Conservation (phyloP, 1,284 basidiomycete species). For the Puccinia novopanici region DNA sequence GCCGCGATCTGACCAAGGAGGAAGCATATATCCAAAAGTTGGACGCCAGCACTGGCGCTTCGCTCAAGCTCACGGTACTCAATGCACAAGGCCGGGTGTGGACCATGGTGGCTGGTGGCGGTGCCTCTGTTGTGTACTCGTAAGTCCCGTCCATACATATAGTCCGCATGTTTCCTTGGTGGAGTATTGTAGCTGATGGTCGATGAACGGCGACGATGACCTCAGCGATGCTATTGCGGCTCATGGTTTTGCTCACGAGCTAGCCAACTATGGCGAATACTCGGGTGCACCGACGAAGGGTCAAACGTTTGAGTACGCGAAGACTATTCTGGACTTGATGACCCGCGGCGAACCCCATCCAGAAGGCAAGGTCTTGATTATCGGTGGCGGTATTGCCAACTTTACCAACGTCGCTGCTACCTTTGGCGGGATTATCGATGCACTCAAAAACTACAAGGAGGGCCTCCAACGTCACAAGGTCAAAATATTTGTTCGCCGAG, state of each 20-base stretch:
- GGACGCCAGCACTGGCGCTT: slow-evolving; percentile 94
- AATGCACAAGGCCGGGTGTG: slow-evolving; percentile 93
- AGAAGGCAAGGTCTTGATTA: slow-evolving; percentile 96
- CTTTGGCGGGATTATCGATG: slow-evolving; percentile 99
- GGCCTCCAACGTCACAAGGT: slow-evolving; percentile 80
- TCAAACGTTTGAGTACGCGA: slow-evolving; percentile 99
- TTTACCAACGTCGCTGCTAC: slow-evolving; percentile 99
- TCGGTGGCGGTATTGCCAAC: slow-evolving; percentile 99
- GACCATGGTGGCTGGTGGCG: slow-evolving; percentile 97
- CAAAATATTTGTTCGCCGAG: slow-evolving; percentile 93
- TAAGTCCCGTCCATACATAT: slow-evolving; percentile 49
- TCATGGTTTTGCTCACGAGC: slow-evolving; percentile 90
- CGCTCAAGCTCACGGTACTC: slow-evolving; percentile 94
- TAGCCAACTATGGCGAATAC: slow-evolving; percentile 99
- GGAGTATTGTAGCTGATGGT: too few species aligned
- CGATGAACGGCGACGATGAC: slow-evolving; percentile 30
- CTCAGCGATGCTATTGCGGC: slow-evolving; percentile 91
- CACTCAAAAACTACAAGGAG: slow-evolving; percentile 88
- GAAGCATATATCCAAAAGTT: slow-evolving; percentile 99
- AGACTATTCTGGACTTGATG: slow-evolving; percentile 96
- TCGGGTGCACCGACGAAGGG: slow-evolving; percentile 97
- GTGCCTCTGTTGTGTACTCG: slow-evolving; percentile 74
- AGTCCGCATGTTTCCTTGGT: too few species aligned
- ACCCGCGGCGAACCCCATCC: slow-evolving; percentile 80
- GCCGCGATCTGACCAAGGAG: slow-evolving; percentile 95